These are phyloP conservation scores for Sistotremastrum suecicum DNA, from an alignment of 768 basidiomycete species.

Conservation along the genomic window DNA sequence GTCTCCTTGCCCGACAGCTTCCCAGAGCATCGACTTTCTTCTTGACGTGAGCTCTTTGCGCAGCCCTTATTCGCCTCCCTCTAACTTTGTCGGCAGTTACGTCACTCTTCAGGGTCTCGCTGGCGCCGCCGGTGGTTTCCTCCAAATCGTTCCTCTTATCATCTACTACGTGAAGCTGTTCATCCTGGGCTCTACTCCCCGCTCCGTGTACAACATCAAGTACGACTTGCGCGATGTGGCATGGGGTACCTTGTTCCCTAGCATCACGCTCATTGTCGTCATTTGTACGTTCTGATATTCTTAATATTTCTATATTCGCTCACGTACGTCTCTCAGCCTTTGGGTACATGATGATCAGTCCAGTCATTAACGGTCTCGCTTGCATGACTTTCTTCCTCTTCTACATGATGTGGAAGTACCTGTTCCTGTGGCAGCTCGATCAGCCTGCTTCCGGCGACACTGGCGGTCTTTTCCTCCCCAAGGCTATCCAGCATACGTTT, in stretches of 20 bases:
- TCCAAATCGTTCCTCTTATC: conserved; percentile 58
- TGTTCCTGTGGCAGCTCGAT: conserved; percentile 69
- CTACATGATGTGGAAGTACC: conserved; percentile 44
- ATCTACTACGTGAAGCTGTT: conserved; percentile 87
- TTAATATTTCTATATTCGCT: neutral
- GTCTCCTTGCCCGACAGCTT: conserved; percentile 59
- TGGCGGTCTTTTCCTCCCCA: conserved; percentile 91
- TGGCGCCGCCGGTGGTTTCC: conserved; percentile 65
- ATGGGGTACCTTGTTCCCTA: conserved; percentile 70
- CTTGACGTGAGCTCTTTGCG: conserved; percentile 43
- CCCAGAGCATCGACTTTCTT: conserved; percentile 84
- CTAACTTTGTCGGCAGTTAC: conserved; percentile 29
- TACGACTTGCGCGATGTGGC: conserved; percentile 50
- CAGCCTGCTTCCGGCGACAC: conserved; percentile 62
- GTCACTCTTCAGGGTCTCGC: conserved; percentile 71
- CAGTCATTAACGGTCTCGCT: conserved; percentile 86
- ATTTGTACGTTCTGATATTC: conserved; percentile 42
- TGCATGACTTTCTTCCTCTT: conserved; percentile 71
- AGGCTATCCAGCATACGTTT: conserved; percentile 85
- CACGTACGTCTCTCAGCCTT: conserved; percentile 28
- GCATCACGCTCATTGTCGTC: conserved; percentile 63
- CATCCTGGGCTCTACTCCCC: conserved; percentile 79
- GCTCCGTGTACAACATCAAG: conserved; percentile 74
- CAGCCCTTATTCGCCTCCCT: neutral
- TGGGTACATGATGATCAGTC: conserved; percentile 80